A percentile compares a stretch with the other conserved stretches of the same genome.
Evolutionary conservation across 2,329 filamentous ascomycete species (phyloP).

Genomic region (Metarhizium album): DNA sequence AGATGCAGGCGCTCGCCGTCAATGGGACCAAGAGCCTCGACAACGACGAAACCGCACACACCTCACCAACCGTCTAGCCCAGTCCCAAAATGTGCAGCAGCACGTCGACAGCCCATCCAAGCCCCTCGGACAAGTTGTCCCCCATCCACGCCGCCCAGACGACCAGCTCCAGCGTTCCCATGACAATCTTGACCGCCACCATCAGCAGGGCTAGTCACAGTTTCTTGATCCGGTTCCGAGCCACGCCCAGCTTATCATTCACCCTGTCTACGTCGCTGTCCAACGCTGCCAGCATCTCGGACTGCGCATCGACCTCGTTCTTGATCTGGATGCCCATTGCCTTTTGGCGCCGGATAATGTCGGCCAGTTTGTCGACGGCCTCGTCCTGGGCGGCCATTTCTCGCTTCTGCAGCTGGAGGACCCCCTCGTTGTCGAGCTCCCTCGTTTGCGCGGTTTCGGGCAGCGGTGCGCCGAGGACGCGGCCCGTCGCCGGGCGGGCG

Average conservation of each 20-base stretch:
- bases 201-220: slow-evolving; percentile 35
- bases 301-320: slow-evolving; percentile 62
- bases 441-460: slow-evolving; percentile 67
- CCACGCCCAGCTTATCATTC: slow-evolving; percentile 58
- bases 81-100: slow-evolving; percentile 16
- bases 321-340: slow-evolving; percentile 71
- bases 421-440: slow-evolving; percentile 65
- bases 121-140: slow-evolving; percentile 11
- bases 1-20: not conserved
- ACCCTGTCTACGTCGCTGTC: slow-evolving; percentile 57
- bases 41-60: not conserved
- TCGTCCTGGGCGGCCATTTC: slow-evolving; percentile 67
- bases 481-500: slow-evolving; percentile 40
- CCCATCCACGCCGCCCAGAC: slow-evolving; percentile 22
- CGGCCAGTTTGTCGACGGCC: slow-evolving; percentile 56
- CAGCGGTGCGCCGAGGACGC: slow-evolving; percentile 62
- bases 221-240: slow-evolving; percentile 61
- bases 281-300: slow-evolving; percentile 55
- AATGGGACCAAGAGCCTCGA: not conserved
- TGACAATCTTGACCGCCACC: slow-evolving; percentile 15
- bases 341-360: slow-evolving; percentile 60
- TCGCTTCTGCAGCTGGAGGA: slow-evolving; percentile 62
- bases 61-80: slow-evolving; percentile 3
- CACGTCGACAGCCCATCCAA: slow-evolving; percentile 19
- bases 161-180: slow-evolving; percentile 18